Conservation (phyloP, 306 rosid genomes). For the Citrullus colocynthis region DNA sequence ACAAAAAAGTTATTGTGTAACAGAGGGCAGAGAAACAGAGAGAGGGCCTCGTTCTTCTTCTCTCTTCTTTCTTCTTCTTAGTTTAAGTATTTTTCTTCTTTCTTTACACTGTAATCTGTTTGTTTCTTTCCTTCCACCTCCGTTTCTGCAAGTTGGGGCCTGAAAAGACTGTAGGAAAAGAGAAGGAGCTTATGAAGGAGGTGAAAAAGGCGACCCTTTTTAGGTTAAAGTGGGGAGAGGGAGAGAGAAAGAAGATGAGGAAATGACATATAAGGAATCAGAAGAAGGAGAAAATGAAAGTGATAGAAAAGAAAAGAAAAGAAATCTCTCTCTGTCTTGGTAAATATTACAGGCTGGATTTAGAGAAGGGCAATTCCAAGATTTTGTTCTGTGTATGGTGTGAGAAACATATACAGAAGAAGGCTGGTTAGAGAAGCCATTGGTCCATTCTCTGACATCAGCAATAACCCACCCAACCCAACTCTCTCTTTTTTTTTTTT, state of each 20-base stretch:
- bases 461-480: neutral
- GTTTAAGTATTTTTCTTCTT: neutral
- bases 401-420: neutral
- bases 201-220: slow-evolving; percentile 40
- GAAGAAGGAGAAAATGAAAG: slow-evolving; percentile 12
- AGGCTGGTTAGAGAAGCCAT: neutral
- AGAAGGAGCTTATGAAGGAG: slow-evolving; percentile 55
- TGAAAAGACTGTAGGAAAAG: slow-evolving; percentile 38
- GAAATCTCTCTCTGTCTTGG: neutral
- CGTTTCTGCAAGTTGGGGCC: slow-evolving; percentile 14
- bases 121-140: neutral
- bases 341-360: slow-evolving; percentile 1
- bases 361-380: slow-evolving; percentile 16
- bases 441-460: neutral
- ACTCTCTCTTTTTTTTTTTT: neutral
- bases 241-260: slow-evolving; percentile 12
- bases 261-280: slow-evolving; percentile 18
- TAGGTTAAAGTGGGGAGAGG: slow-evolving; percentile 38
- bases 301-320: neutral
- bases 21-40: neutral
- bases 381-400: slow-evolving; percentile 3
- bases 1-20: slow-evolving; percentile 7
- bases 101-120: neutral
- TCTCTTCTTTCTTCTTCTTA: neutral
- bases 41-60: neutral